Evolutionary conservation across 441 rosid species (phyloP).

Genomic region (Gossypium lobatum): DNA sequence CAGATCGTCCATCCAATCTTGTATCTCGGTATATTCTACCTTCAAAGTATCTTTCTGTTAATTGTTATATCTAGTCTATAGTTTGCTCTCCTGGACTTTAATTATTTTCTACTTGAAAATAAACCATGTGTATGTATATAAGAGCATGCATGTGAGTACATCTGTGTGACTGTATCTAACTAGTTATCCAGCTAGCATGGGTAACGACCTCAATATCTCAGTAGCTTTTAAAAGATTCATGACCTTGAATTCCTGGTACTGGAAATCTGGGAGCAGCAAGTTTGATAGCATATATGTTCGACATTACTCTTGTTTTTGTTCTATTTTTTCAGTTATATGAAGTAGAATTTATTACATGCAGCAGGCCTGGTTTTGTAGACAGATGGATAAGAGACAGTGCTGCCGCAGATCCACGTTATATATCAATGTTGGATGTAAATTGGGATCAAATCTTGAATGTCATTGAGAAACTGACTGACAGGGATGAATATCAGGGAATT

Average conservation of each 20-base stretch:
- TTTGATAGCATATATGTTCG: not conserved
- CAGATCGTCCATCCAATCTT: conserved; percentile 45
- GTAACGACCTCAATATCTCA: not conserved
- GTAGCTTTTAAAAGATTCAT: not conserved
- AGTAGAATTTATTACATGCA: conserved; percentile 20
- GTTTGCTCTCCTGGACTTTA: not conserved
- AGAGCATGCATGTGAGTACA: not conserved
- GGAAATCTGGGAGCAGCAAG: not conserved
- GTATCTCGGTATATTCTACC: conserved; percentile 38
- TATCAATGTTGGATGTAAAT: conserved; percentile 40
- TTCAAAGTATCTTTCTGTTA: not conserved
- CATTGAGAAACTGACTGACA: conserved; percentile 44
- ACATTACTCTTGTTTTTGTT: not conserved
- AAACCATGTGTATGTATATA: not conserved
- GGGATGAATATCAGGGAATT: conserved; percentile 48
- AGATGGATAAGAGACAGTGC: conserved; percentile 45
- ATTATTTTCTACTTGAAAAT: not conserved
- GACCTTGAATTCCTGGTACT: not conserved
- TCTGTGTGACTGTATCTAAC: not conserved
- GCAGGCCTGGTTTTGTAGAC: conserved; percentile 45
- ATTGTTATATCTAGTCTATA: not conserved
- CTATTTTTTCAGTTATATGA: conserved; percentile 9
- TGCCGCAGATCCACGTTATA: conserved; percentile 44
- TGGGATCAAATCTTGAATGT: conserved; percentile 61
- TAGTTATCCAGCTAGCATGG: not conserved